phyloP scores from a whole-genome alignment of 2,329 filamentous ascomycete genomes.

The Xylariaceae sp. region DNA sequence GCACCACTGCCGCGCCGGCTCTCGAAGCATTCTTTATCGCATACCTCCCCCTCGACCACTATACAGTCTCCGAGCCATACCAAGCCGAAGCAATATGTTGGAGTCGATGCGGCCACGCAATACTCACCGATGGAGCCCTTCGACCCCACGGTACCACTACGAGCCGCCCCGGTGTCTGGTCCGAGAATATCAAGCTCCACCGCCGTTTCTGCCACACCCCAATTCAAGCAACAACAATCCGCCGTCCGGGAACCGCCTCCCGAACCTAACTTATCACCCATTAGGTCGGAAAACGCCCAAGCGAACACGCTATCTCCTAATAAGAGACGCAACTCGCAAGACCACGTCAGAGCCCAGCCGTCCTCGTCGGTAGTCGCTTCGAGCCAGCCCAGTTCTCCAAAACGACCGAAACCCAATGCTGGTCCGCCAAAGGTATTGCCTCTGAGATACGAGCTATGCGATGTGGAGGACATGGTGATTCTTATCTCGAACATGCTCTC shows the following conservation, averaged over 20 bases:
- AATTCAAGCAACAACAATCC: constrained; percentile 20
- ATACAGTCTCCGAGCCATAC: constrained; percentile 35
- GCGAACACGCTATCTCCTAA: constrained; percentile 39
- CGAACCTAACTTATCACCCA: constrained; percentile 30
- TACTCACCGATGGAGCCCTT: constrained; percentile 53
- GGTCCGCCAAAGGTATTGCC: constrained; percentile 65
- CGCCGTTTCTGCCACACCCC: constrained; percentile 14
- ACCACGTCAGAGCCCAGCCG: constrained; percentile 34
- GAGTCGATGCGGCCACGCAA: constrained; percentile 51
- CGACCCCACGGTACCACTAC: constrained; percentile 42
- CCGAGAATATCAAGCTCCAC: constrained; percentile 32
- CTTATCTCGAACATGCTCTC: constrained; percentile 94
- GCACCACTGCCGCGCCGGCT: constrained; percentile 46
- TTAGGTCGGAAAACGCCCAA: constrained; percentile 14
- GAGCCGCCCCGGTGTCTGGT: constrained; percentile 36
- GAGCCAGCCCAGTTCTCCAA: constrained; percentile 46
- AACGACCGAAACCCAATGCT: constrained; percentile 56
- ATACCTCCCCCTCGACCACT: constrained; percentile 37
- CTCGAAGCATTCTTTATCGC: constrained; percentile 38
- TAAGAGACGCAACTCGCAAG: constrained; percentile 51
- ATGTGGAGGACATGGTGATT: constrained; percentile 83
- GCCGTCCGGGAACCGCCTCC: constrained; percentile 29
- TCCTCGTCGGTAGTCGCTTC: constrained; percentile 33
- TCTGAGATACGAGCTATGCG: constrained; percentile 76
- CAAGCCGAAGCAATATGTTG: constrained; percentile 46